Conservation (phyloP, 2,329 filamentous ascomycete species). For the Colletotrichum acutatum region DNA sequence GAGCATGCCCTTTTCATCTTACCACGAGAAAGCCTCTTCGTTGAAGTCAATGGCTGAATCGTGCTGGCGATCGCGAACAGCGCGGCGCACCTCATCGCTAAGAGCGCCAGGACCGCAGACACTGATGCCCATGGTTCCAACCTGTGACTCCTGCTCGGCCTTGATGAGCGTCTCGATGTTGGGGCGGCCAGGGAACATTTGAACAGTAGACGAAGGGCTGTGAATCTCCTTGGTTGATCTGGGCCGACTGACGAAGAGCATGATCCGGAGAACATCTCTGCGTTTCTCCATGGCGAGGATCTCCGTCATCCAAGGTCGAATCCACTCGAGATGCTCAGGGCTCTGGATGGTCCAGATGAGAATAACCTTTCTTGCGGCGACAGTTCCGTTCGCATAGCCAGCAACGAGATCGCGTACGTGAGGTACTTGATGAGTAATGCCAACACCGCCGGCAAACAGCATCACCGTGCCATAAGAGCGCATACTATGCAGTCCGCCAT, state of each 20-base stretch:
- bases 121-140: constrained; percentile 78
- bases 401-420: constrained; percentile 78
- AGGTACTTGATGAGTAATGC: constrained; percentile 82
- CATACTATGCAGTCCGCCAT: constrained; percentile 77
- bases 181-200: constrained; percentile 85
- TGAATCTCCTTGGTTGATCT: constrained; percentile 84
- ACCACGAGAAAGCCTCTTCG: constrained; percentile 80
- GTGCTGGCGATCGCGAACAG: constrained; percentile 73
- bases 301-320: constrained; percentile 84
- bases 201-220: constrained; percentile 79
- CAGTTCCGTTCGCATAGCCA: constrained; percentile 75
- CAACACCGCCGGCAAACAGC: constrained; percentile 83
- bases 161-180: constrained; percentile 79
- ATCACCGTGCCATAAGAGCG: constrained; percentile 82
- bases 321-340: constrained; percentile 86
- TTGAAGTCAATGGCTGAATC: constrained; percentile 79
- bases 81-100: constrained; percentile 78
- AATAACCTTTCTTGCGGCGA: constrained; percentile 76
- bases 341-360: constrained; percentile 84
- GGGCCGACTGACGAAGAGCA: constrained; percentile 81
- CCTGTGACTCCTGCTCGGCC: constrained; percentile 78
- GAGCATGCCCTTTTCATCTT: constrained; percentile 32
- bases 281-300: constrained; percentile 81
- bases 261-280: constrained; percentile 78
- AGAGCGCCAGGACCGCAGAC: constrained; percentile 81